Percentiles rank a stretch among this genome's conserved stretches.
Conservation (phyloP, 1,139 yeast genomes). For the Barnettozyma hawaiiensis region DNA sequence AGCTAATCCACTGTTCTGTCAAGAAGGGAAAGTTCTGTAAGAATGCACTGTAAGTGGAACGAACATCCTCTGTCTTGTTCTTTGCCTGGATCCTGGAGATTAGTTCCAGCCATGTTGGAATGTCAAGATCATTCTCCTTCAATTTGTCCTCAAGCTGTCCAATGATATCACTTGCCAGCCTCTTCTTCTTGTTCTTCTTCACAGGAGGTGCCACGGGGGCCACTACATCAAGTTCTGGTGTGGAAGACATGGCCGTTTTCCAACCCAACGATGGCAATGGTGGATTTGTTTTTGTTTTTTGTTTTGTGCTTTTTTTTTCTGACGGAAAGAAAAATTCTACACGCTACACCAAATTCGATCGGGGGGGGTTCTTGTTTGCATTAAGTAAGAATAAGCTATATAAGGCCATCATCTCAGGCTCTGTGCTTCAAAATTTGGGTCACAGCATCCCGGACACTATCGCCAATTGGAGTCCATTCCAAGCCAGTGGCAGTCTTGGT, state of each 20-base stretch:
- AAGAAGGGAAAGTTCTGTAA: slow-evolving; percentile 57
- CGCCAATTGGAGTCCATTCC: slow-evolving; percentile 32
- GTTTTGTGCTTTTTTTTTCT: not conserved
- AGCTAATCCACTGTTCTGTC: slow-evolving; percentile 67
- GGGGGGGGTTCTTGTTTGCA: no score
- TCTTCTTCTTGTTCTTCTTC: slow-evolving; percentile 14
- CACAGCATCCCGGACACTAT: slow-evolving; percentile 40
- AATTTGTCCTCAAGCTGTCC: slow-evolving; percentile 52
- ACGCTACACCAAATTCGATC: not conserved
- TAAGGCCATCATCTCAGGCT: no score
- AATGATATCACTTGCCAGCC: slow-evolving; percentile 25
- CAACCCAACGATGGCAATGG: not conserved
- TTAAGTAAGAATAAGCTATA: no score
- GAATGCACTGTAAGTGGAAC: slow-evolving; percentile 55
- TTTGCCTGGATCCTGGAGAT: slow-evolving; percentile 49
- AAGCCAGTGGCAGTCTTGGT: slow-evolving; percentile 36
- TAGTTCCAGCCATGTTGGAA: slow-evolving; percentile 51
- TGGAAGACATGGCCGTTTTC: not conserved
- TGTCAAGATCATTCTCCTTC: slow-evolving; percentile 51
- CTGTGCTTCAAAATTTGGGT: slow-evolving; percentile 34
- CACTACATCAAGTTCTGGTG: not conserved
- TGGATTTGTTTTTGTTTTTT: not conserved
- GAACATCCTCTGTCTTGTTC: slow-evolving; percentile 59
- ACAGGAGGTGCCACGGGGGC: not conserved
- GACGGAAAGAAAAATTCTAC: not conserved